phyloP scores from a whole-genome alignment of 805 yeast genomes.

The Candida khao-thaluensis region DNA sequence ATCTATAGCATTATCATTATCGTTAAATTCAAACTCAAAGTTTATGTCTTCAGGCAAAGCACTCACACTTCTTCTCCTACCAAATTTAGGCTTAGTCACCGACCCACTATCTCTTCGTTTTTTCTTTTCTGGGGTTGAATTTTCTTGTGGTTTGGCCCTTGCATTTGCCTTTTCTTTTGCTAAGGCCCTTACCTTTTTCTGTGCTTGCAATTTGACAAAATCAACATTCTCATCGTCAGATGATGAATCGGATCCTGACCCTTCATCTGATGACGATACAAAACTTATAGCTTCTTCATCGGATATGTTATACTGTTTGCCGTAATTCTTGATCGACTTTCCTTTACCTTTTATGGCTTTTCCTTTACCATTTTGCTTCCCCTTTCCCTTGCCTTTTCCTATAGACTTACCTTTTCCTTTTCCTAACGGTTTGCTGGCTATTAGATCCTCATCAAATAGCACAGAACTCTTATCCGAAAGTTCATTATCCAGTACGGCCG shows the following conservation, averaged over 20 bases:
- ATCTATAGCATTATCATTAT: constrained; percentile 17
- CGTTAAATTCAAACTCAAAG: constrained; percentile 44
- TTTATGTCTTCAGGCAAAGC: constrained; percentile 43
- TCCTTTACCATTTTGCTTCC: constrained; percentile 11
- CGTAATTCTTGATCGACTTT: constrained; percentile 7
- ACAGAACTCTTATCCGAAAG: constrained; percentile 14
- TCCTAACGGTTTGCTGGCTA: neutral
- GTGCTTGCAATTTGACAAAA: constrained; percentile 69
- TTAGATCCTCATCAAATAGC: constrained; percentile 4
- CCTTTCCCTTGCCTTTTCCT: constrained; percentile 4
- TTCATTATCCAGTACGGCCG: constrained; percentile 36
- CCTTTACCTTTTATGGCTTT: constrained; percentile 6
- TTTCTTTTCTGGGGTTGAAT: neutral
- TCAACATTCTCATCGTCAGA: constrained; percentile 68
- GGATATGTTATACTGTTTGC: neutral
- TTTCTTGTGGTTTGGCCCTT: neutral
- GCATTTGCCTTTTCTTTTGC: constrained; percentile 19
- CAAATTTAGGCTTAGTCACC: constrained; percentile 25
- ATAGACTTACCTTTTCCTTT: constrained; percentile 3
- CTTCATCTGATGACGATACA: constrained; percentile 22
- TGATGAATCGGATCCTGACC: constrained; percentile 34
- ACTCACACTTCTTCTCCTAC: constrained; percentile 37
- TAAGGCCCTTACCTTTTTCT: constrained; percentile 57
- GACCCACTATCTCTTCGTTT: constrained; percentile 14
- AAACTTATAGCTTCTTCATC: constrained; percentile 9